Percentiles rank a stretch among this genome's conserved stretches.
These are phyloP conservation scores for Coniochaeta sp. DNA, from an alignment of 2,329 filamentous ascomycete genomes.

Conservation along the genomic window DNA sequence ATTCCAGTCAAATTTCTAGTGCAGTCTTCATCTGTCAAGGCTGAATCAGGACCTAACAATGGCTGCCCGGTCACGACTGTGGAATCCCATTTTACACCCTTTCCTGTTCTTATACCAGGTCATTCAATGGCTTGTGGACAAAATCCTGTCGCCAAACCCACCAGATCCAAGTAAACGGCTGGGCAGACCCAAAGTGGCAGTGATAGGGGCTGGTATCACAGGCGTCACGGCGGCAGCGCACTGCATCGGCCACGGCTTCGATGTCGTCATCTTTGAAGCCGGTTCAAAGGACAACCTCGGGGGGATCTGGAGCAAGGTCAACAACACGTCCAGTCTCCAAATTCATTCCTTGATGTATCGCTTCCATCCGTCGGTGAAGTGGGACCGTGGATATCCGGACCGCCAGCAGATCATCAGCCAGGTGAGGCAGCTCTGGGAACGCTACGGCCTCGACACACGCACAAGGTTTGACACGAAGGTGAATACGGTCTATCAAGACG, in stretches of 20 bases:
- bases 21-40: not conserved
- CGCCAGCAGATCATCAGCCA: slow-evolving; percentile 68
- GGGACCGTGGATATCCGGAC: slow-evolving; percentile 69
- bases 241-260: slow-evolving; percentile 78
- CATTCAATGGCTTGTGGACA: slow-evolving; percentile 55
- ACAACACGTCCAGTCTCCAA: slow-evolving; percentile 74
- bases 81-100: slow-evolving; percentile 40
- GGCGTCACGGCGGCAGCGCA: slow-evolving; percentile 74
- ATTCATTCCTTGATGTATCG: slow-evolving; percentile 85
- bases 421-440: slow-evolving; percentile 65
- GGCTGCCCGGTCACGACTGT: slow-evolving; percentile 20
- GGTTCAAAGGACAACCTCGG: slow-evolving; percentile 59
- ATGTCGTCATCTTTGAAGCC: slow-evolving; percentile 71
- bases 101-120: slow-evolving; percentile 57
- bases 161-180: slow-evolving; percentile 51
- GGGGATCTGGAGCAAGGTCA: slow-evolving; percentile 77
- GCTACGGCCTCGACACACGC: slow-evolving; percentile 61
- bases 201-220: slow-evolving; percentile 66
- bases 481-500: slow-evolving; percentile 61
- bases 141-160: slow-evolving; percentile 61
- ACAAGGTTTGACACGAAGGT: slow-evolving; percentile 68
- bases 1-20: not conserved
- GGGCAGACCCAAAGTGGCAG: slow-evolving; percentile 57
- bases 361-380: slow-evolving; percentile 74
- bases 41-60: slow-evolving; percentile 17